Evolutionary conservation across 441 rosid genomes (phyloP).

Genomic region (Bruguiera hainesii): DNA sequence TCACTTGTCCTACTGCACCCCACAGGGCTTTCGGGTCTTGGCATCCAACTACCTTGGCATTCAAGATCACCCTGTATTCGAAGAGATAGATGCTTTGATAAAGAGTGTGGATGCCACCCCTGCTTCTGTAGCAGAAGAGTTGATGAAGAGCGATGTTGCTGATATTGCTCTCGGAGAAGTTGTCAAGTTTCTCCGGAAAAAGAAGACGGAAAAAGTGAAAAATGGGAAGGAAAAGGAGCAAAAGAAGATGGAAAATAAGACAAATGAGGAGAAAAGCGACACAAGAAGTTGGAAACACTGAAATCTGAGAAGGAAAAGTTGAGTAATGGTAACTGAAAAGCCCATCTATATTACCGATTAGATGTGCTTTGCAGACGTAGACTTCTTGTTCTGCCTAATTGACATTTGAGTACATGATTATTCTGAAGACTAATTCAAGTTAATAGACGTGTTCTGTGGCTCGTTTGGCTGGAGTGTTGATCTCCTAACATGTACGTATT

Average conservation of each 20-base stretch:
- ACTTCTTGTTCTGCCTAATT: too few species aligned
- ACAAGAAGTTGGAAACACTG: too few species aligned
- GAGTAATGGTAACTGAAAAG: too few species aligned
- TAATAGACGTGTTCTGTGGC: too few species aligned
- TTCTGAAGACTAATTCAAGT: too few species aligned
- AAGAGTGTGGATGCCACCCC: slow-evolving; percentile 40
- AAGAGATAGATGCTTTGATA: slow-evolving; percentile 35
- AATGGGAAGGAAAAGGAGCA: background rate
- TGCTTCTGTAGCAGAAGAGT: slow-evolving; percentile 51
- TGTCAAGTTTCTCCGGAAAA: slow-evolving; percentile 35
- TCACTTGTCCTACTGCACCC: slow-evolving; percentile 51
- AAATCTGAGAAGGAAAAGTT: too few species aligned
- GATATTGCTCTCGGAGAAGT: slow-evolving; percentile 41
- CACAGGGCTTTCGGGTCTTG: slow-evolving; percentile 46
- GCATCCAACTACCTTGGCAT: slow-evolving; percentile 47
- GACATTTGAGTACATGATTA: too few species aligned
- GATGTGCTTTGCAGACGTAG: too few species aligned
- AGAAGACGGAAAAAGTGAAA: slow-evolving; percentile 25
- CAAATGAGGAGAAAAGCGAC: background rate
- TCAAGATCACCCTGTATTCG: slow-evolving; percentile 33
- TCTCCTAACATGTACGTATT: too few species aligned
- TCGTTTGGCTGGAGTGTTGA: too few species aligned
- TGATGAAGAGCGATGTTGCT: slow-evolving; percentile 44
- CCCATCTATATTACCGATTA: too few species aligned
- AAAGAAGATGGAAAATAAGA: background rate